Evolutionary conservation across 2,329 filamentous ascomycete genomes (phyloP), one percentile per base, ranked within the genome.

Genomic region (Sporothrix dimorphospora): DNA sequence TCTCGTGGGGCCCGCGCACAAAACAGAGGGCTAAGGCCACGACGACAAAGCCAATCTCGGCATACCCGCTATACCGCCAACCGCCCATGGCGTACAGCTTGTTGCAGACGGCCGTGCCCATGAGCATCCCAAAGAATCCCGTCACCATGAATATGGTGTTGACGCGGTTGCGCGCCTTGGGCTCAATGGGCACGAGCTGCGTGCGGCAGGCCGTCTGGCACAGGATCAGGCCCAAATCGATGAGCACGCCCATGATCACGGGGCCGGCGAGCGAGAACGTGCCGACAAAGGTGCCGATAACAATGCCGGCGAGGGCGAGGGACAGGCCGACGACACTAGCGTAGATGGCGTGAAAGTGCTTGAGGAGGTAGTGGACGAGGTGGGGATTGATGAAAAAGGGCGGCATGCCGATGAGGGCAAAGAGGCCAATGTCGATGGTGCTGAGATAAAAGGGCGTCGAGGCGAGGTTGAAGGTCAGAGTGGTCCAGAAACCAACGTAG

Each of bases 401-500:
- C 51, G 70, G 72, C 70, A 94, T 87, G 1, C 90, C 92, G 72
- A 93, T 91, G 8, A 94, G 82, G 0, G 91, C 91, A 78, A 94
- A 94, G 3, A 94, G 84, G 0, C 92, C 92, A 71, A 94, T 93
- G 9, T 86, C 83, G 0, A 93, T 80, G 0, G 91, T 88, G 0
- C 84, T 81, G 77, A 91, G 93, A 67, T 86, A 79, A 77, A 92
- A 94, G 0, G 91, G 91, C 1, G 84, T 79, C 0, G 85, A 89
- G 0, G 91, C 87, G 30, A 94, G 87, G 4, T 94, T 85, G 79
- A 94, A 94, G 0, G 92, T 94, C 53, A 94, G 80, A 0, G 91
- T 94, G 0, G 83, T 85, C 84, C 84, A 85, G 76, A 84, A 85
- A 9, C 81, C 82, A 2, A 83, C 84, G 73, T 84, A 85, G 72